Evolutionary conservation across 2,329 filamentous ascomycete genomes (phyloP).

Genomic region (Rhynchosporium graminicola): DNA sequence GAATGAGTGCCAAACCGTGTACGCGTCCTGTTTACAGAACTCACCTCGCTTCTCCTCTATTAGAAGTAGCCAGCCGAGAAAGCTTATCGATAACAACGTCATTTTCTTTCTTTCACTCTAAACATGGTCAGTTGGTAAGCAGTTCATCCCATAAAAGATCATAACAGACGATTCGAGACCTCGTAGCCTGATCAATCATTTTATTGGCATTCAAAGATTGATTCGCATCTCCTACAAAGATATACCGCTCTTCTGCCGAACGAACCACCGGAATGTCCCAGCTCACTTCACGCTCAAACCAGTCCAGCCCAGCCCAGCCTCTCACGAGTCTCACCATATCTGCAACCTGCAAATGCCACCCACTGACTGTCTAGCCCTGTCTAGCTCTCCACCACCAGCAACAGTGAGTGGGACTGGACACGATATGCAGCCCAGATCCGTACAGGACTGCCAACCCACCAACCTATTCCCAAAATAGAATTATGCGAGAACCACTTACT

Average conservation of each 20-base stretch:
- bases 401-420: neutral
- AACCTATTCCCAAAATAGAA: slow-evolving; percentile 5
- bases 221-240: no score
- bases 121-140: neutral
- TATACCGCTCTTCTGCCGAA: no score
- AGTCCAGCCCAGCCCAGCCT: no score
- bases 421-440: slow-evolving; percentile 3
- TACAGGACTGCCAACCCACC: neutral
- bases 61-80: neutral
- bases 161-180: no score
- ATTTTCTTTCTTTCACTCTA: neutral
- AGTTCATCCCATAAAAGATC: neutral
- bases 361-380: neutral
- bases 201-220: no score
- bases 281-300: no score
- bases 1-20: no score
- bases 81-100: slow-evolving; percentile 9
- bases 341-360: no score
- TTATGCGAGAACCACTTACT: slow-evolving; percentile 3
- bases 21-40: neutral
- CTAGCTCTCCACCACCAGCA: neutral
- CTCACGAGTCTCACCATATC: no score
- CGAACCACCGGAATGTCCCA: no score
- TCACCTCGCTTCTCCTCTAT: neutral
- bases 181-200: no score